These are phyloP conservation scores for Pholiota microspora DNA, from an alignment of 768 basidiomycete species.

Conservation along the genomic window DNA sequence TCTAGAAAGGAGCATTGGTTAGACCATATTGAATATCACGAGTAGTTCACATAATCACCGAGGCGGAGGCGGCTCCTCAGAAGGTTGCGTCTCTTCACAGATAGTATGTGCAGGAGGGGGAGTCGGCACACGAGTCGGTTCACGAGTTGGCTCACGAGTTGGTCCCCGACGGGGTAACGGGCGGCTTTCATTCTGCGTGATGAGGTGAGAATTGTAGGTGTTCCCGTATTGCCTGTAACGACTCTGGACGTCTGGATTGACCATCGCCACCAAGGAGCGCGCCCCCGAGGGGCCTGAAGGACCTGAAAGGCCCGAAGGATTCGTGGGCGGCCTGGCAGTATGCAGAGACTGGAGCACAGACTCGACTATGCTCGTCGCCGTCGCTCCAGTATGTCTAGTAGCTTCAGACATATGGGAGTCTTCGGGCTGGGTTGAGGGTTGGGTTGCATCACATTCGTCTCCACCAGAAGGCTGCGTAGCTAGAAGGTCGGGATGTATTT, in stretches of 20 bases:
- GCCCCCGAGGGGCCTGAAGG: too few relatives aligned
- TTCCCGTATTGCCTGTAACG: slow-evolving; percentile 24
- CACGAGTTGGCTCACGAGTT: too few relatives aligned
- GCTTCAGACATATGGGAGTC: slow-evolving; percentile 15
- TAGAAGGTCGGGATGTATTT: slow-evolving; percentile 6
- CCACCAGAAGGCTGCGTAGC: background rate
- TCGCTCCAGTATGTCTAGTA: too few relatives aligned
- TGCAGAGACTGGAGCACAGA: slow-evolving; percentile 9
- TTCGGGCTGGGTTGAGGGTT: slow-evolving; percentile 33
- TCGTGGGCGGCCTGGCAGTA: background rate
- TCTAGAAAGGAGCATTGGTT: background rate
- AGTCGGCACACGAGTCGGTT: too few relatives aligned
- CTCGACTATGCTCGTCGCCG: slow-evolving; percentile 2
- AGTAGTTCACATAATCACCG: background rate
- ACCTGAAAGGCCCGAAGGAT: slow-evolving; percentile 7
- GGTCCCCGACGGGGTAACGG: too few relatives aligned
- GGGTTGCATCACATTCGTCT: slow-evolving; percentile 20
- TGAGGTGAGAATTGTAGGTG: background rate
- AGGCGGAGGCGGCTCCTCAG: slow-evolving; percentile 9
- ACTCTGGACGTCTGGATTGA: slow-evolving; percentile 24
- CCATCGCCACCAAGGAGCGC: slow-evolving; percentile 24
- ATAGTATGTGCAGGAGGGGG: background rate
- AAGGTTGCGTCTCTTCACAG: slow-evolving; percentile 14
- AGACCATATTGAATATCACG: background rate
- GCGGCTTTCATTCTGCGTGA: background rate